Base-by-base conservation (phyloP, 2,329 filamentous ascomycete genomes). In the Aphanocladium album region DNA sequence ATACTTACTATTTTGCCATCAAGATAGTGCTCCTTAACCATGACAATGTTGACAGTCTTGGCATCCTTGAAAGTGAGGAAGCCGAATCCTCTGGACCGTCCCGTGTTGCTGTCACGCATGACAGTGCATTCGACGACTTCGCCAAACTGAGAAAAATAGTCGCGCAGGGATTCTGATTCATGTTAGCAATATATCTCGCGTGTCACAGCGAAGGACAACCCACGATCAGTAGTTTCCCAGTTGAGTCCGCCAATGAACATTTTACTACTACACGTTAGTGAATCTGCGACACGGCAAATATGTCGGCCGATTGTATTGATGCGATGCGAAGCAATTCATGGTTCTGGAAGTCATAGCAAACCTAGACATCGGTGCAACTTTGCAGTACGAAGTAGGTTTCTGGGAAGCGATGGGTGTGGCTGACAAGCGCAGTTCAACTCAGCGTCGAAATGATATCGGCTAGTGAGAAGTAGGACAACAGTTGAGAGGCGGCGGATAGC, bases 211-310 rank as follows among this genome's bases (percentile, higher is more conserved):
- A 25, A n/a, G 27, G 21, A 46, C 41, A 49, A 78, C 92, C 83
- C 87, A 98, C 93, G 88, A 79, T 98, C 93, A 60, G 95, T 98
- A 17, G 95, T 99, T 77, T 99, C 95, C 95, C 95, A 99, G 73
- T 99, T 99, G 60, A 99, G 79, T 45, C 95, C 95, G 69, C 95
- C 95, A 76, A 99, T 99, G 70, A 99, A 99, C 95, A 99, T 99
- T 80, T 99, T 99, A 71, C 95, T 99, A 41, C 43, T 45, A 49
- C 45, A 52, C 23, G 53, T 61, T 39, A 61, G 60, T 39, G 39
- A 17, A 23, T 30, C 12, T 23, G 30, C 30, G 9, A 9, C 25
- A 46, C 45, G 25, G 5, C 25, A 33, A 12, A 8, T 3, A 39
- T 49, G 54, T 25, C 14, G 19, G 19, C 11, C 12, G 21, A 5